Percentiles rank a stretch among this genome's conserved stretches.
Evolutionary conservation across 2,329 filamentous ascomycete species (phyloP).

Genomic region (Pseudogymnoascus sp.): DNA sequence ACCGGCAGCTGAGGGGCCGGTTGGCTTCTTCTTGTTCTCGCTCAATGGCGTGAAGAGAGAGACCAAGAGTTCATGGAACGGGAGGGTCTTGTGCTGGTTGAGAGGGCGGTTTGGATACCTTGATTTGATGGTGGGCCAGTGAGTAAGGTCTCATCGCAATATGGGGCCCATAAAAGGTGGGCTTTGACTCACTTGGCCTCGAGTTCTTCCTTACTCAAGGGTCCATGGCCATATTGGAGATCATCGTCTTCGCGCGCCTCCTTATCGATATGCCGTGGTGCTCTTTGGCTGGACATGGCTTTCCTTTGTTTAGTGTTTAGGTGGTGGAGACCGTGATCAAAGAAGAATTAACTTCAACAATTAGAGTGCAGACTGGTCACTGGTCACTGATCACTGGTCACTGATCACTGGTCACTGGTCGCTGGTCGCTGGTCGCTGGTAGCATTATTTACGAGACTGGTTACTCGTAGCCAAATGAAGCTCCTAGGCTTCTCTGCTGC

Average conservation of each 20-base stretch:
- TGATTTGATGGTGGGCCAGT: constrained; percentile 13
- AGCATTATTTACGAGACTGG: not conserved
- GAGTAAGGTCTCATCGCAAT: constrained; percentile 13
- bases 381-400: not conserved
- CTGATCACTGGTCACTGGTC: not conserved
- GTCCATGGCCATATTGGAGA: constrained; percentile 42
- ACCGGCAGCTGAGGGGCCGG: constrained; percentile 43
- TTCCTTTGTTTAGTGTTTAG: not conserved
- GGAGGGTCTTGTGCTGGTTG: constrained; percentile 72
- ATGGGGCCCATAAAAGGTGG: not conserved
- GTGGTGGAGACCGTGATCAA: not conserved
- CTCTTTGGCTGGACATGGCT: constrained; percentile 11
- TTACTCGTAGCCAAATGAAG: not conserved
- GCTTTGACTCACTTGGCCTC: constrained; percentile 22
- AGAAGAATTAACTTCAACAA: not conserved
- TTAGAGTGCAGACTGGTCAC: not conserved
- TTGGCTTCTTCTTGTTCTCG: constrained; percentile 62
- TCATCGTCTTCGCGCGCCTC: constrained; percentile 37
- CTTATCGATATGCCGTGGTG: constrained; percentile 17
- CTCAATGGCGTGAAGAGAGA: constrained; percentile 74
- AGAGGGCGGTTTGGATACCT: constrained; percentile 77
- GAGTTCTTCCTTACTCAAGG: constrained; percentile 28
- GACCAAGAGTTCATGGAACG: constrained; percentile 73
- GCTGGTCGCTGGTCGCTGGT: not conserved
- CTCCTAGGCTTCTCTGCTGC: not conserved